phyloP scores from a whole-genome alignment of 305 asterid genomes.

The Striga hermonthica region DNA sequence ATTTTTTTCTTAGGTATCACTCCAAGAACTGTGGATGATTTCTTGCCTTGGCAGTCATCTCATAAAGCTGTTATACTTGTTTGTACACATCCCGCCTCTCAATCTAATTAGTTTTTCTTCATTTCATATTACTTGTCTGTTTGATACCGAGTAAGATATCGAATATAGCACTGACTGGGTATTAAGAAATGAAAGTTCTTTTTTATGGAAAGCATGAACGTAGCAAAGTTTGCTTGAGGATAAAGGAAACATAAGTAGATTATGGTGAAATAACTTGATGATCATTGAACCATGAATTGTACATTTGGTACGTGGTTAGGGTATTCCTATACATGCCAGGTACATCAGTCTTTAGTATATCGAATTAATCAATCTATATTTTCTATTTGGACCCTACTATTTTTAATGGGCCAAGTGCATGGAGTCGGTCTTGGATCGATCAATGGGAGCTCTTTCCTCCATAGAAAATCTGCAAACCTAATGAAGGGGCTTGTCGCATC shows the following conservation, averaged over 20 bases:
- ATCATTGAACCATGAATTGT: background rate
- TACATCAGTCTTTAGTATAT: background rate
- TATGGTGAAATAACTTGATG: background rate
- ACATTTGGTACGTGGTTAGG: background rate
- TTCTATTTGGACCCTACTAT: background rate
- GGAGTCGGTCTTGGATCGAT: background rate
- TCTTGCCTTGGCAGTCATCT: slow-evolving; percentile 50
- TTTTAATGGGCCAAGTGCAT: background rate
- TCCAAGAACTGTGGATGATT: slow-evolving; percentile 59
- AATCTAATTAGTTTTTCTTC: slow-evolving; percentile 23
- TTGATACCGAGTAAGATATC: slow-evolving; percentile 2
- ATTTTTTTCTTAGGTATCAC: slow-evolving; percentile 53
- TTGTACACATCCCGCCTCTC: slow-evolving; percentile 74
- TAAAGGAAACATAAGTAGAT: background rate
- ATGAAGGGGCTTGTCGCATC: background rate
- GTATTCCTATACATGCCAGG: background rate
- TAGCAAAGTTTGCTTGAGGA: background rate
- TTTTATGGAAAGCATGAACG: background rate
- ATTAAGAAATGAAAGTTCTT: no score
- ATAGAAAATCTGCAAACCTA: background rate
- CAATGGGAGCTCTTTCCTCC: background rate
- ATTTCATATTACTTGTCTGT: slow-evolving; percentile 12
- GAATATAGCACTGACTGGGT: no score
- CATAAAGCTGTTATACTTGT: slow-evolving; percentile 93
- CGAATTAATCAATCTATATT: background rate